Evolutionary conservation across 2,329 filamentous ascomycete genomes (phyloP), one percentile per base, ranked within the genome.

Genomic region (Fusarium sp.): DNA sequence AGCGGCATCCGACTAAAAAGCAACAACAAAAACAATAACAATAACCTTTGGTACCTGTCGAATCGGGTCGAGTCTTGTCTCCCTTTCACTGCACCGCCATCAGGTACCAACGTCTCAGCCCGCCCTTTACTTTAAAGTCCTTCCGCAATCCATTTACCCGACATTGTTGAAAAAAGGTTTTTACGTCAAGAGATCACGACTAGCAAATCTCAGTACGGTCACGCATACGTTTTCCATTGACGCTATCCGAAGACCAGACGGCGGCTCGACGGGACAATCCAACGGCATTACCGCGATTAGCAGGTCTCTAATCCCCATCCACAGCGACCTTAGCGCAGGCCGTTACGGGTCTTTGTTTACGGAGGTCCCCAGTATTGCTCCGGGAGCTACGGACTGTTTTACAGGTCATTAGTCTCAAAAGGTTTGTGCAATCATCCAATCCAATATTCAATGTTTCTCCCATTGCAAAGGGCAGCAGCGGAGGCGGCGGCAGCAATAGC

Each of bases 281-380:
- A 70, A 74, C 73, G 73, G 71, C 70, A 71, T 65, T 72, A 62
- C 73, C 73, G 73, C 70, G 63, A 75, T 70, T 75, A 75, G 70
- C 49, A 65, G 53, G 58, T 67, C 51, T 52, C 65, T 34, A 39
- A 48, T 41, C 18, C 23, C 25, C n/a, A 51, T 51, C 69, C 58
- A 60, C 25, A 63, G 37, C 23, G 18, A 41, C 31, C 23, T 58
- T 75, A 74, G 73, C 62, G 71, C 70, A 70, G 58, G 65, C 46
- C 50, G 58, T 58, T 67, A 71, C 71, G 72, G 73, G 73, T 73
- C 73, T 65, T 71, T 55, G 63, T 53, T 55, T 71, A 65, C 62
- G 37, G 62, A 65, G 41, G 53, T 65, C 54, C 48, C 58, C 53
- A 59, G 56, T 66, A 57, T 69, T 67, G 58, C 55, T 68, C 73